Conservation (phyloP, 306 rosid species). For the Heteromeles arbutifolia region DNA sequence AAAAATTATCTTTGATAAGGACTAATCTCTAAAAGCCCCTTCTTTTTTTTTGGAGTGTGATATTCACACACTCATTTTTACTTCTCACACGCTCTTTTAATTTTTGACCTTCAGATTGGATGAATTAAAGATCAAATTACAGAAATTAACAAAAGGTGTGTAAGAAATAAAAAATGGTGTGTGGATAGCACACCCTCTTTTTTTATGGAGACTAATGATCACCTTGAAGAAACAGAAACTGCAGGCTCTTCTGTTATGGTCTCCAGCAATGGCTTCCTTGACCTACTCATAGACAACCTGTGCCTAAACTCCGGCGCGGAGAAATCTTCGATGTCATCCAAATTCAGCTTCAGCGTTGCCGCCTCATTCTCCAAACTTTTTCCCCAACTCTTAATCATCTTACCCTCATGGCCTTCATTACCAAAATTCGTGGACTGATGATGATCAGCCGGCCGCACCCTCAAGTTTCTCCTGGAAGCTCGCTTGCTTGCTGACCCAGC, state of each 20-base stretch:
- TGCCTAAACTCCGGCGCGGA: conserved; percentile 47
- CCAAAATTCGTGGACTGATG: not conserved
- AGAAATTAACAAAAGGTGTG: too few relatives aligned
- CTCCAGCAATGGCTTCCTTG: conserved; percentile 76
- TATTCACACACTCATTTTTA: too few relatives aligned
- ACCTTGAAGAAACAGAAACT: conserved; percentile 17
- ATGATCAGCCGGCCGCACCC: conserved; percentile 20
- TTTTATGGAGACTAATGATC: too few relatives aligned
- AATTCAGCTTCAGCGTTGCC: conserved; percentile 27
- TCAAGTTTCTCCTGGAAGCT: conserved; percentile 23
- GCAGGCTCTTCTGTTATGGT: conserved; percentile 64
- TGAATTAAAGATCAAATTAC: too few relatives aligned
- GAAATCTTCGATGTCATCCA: conserved; percentile 58
- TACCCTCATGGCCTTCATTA: not conserved
- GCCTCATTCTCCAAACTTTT: not conserved
- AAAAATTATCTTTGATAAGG: too few relatives aligned
- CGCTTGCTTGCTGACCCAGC: conserved; percentile 28
- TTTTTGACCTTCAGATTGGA: too few relatives aligned
- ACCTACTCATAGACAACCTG: conserved; percentile 61
- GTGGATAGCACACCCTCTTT: too few relatives aligned
- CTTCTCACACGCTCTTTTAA: too few relatives aligned
- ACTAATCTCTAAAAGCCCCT: too few relatives aligned
- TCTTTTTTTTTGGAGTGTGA: too few relatives aligned
- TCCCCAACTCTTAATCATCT: not conserved
- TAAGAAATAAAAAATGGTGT: too few relatives aligned